Conservation (phyloP, 768 basidiomycete genomes). For the Mycena pura region DNA sequence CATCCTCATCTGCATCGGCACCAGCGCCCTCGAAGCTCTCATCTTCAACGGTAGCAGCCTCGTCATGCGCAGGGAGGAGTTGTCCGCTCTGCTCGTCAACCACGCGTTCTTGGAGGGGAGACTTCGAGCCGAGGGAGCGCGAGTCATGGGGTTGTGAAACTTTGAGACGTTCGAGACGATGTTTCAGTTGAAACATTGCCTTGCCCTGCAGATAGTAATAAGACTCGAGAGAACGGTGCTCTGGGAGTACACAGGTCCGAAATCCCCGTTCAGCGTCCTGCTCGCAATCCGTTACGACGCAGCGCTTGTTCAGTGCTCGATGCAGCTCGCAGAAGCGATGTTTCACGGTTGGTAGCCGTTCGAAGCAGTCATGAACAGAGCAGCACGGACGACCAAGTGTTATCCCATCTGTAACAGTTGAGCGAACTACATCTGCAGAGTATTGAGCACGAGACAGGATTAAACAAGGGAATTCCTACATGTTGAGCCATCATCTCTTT, state of each 20-base stretch:
- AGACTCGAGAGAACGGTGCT: constrained; percentile 10
- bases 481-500: constrained; percentile 17
- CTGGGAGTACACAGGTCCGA: constrained; percentile 4
- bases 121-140: not conserved
- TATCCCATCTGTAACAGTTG: not conserved
- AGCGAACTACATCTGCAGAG: not conserved
- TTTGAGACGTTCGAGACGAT: constrained; percentile 21
- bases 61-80: not conserved
- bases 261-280: not conserved
- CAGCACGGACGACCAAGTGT: constrained; percentile 1
- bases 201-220: constrained; percentile 5
- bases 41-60: not conserved
- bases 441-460: not conserved
- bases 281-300: not conserved
- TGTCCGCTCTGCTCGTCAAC: not conserved
- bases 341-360: not conserved
- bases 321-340: not conserved
- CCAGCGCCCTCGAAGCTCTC: not conserved
- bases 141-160: not conserved
- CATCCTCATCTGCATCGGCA: not conserved
- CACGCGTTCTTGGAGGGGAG: not conserved
- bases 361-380: not conserved
- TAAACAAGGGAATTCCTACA: not conserved
- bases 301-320: not conserved
- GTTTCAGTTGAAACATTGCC: constrained; percentile 22